Percentiles rank a stretch among this genome's conserved stretches.
Conservation (phyloP, 768 basidiomycete genomes). For the Russula compacta region DNA sequence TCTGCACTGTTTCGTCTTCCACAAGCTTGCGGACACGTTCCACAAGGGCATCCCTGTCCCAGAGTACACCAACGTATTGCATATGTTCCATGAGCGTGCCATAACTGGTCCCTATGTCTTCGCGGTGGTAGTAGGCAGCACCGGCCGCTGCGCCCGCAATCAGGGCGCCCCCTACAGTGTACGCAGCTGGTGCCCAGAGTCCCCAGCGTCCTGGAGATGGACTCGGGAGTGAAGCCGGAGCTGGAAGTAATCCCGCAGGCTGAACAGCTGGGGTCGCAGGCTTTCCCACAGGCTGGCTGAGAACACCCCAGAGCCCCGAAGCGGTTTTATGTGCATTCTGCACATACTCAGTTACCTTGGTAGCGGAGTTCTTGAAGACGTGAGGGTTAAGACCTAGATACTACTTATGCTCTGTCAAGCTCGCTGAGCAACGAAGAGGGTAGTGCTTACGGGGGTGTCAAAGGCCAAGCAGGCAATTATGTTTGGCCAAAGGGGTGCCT, state of each 20-base stretch:
- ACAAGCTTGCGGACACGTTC: slow-evolving; percentile 55
- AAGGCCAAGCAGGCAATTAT: slow-evolving; percentile 80
- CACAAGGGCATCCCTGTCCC: slow-evolving; percentile 63
- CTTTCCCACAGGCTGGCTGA: slow-evolving; percentile 31
- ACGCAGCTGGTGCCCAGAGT: slow-evolving; percentile 62
- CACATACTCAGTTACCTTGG: slow-evolving; percentile 64
- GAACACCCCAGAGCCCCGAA: slow-evolving; percentile 49
- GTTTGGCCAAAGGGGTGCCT: slow-evolving; percentile 75
- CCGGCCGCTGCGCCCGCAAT: slow-evolving; percentile 79
- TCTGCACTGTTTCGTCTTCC: slow-evolving; percentile 47
- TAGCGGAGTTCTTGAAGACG: slow-evolving; percentile 77
- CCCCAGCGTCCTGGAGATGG: slow-evolving; percentile 35
- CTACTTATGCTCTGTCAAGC: slow-evolving; percentile 30
- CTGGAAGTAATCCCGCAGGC: slow-evolving; percentile 19
- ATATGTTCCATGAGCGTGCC: slow-evolving; percentile 80
- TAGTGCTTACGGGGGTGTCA: slow-evolving; percentile 77
- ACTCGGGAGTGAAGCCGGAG: slow-evolving; percentile 5
- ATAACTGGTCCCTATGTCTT: slow-evolving; percentile 62
- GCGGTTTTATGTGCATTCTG: slow-evolving; percentile 55
- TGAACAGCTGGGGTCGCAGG: slow-evolving; percentile 28
- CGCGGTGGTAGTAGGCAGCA: slow-evolving; percentile 72
- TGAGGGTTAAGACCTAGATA: slow-evolving; percentile 81
- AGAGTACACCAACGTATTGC: slow-evolving; percentile 79
- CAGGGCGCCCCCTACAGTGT: slow-evolving; percentile 62
- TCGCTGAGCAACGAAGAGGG: background rate